phyloP scores from a whole-genome alignment of 139 green algal species.

The Picocystis salinarum region DNA sequence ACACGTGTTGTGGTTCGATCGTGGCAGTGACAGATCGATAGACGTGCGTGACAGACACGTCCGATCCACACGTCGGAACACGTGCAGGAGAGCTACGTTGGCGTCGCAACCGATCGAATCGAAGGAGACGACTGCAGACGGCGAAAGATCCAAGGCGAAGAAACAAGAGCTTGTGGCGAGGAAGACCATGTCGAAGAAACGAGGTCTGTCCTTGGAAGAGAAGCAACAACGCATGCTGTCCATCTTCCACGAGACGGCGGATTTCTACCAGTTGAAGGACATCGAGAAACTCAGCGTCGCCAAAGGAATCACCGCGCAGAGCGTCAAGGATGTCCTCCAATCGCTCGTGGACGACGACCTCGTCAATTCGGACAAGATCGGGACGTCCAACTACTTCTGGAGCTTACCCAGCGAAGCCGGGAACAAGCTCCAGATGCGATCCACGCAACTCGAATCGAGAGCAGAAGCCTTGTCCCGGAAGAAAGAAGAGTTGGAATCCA shows the following conservation, averaged over 20 bases:
- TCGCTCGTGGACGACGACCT: conserved; percentile 53
- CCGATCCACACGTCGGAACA: no score
- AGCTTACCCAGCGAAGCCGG: conserved; percentile 43
- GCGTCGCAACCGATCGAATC: no score
- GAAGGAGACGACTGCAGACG: no score
- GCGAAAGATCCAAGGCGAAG: no score
- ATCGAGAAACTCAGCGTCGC: conserved; percentile 49
- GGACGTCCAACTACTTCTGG: conserved; percentile 61
- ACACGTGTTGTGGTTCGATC: no score
- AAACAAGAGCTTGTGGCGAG: no score
- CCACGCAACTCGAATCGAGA: conserved; percentile 7
- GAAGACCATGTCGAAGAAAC: conserved; percentile 36
- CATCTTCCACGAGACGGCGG: conserved; percentile 44
- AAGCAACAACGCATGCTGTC: conserved; percentile 39
- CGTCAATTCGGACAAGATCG: conserved; percentile 57
- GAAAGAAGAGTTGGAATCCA: conserved; percentile 9
- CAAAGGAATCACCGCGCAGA: conserved; percentile 46
- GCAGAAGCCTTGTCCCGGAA: neutral
- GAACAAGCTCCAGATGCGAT: conserved; percentile 23
- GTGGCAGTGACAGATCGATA: no score
- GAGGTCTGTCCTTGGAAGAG: conserved; percentile 49
- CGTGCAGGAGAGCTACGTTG: no score
- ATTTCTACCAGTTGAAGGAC: conserved; percentile 58
- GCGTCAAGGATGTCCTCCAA: conserved; percentile 56
- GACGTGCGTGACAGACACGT: no score